Percentiles rank a stretch among this genome's conserved stretches.
These are phyloP conservation scores for Penicillium thymicola DNA, from an alignment of 2,329 filamentous ascomycete species.

Conservation along the genomic window DNA sequence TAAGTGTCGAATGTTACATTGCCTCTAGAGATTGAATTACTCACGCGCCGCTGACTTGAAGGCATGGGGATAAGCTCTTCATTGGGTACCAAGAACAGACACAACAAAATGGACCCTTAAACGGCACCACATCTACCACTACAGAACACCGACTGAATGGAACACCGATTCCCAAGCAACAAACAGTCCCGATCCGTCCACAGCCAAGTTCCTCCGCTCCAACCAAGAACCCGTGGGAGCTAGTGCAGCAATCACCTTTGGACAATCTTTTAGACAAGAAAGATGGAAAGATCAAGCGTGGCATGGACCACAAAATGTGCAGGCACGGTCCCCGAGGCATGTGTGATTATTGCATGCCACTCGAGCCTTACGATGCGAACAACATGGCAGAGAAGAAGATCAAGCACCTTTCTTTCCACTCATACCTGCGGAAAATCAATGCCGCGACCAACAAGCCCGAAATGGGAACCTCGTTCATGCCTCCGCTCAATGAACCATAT, in stretches of 20 bases:
- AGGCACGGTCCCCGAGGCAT: conserved; percentile 94
- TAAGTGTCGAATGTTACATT: conserved; percentile 29
- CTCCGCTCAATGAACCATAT: conserved; percentile 87
- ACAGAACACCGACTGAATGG: conserved; percentile 39
- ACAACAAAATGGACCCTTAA: conserved; percentile 47
- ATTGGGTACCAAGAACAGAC: conserved; percentile 68
- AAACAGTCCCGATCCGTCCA: conserved; percentile 64
- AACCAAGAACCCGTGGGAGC: conserved; percentile 90
- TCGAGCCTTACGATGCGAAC: conserved; percentile 87
- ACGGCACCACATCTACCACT: conserved; percentile 24
- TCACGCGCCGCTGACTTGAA: conserved; percentile 38
- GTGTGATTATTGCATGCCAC: conserved; percentile 98
- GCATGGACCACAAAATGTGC: conserved; percentile 80
- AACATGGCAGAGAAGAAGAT: conserved; percentile 96
- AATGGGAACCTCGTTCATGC: conserved; percentile 90
- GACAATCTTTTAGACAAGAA: conserved; percentile 83
- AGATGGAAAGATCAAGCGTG: conserved; percentile 82
- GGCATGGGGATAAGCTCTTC: conserved; percentile 89
- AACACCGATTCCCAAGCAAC: conserved; percentile 37
- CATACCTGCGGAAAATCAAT: conserved; percentile 91
- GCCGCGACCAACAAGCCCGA: conserved; percentile 95
- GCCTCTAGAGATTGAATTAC: background rate
- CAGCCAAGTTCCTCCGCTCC: conserved; percentile 55
- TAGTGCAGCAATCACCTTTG: conserved; percentile 79
- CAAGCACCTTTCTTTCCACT: conserved; percentile 96